Percentiles rank a stretch among this genome's conserved stretches.
phyloP scores from a whole-genome alignment of 768 basidiomycete species.

The Amanita phalloides region DNA sequence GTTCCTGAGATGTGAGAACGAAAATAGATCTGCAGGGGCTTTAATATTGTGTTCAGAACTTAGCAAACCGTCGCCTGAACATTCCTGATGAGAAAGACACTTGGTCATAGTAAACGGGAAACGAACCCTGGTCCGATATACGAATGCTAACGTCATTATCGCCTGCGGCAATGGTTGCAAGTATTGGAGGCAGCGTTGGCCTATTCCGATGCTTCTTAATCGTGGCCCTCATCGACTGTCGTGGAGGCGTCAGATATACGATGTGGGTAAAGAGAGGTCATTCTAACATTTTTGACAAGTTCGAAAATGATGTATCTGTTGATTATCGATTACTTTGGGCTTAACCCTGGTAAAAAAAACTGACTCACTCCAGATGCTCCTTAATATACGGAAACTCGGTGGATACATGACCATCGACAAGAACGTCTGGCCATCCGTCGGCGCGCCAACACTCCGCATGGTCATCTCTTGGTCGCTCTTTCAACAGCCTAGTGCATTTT shows the following conservation, averaged over 20 bases:
- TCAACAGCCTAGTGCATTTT: constrained; percentile 51
- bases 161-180: constrained; percentile 66
- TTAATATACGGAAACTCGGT: constrained; percentile 74
- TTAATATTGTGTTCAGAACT: constrained; percentile 36
- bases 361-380: constrained; percentile 72
- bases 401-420: constrained; percentile 62
- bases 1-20: constrained; percentile 81
- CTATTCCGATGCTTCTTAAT: constrained; percentile 34
- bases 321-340: not conserved
- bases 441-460: constrained; percentile 14
- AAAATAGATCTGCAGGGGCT: constrained; percentile 71
- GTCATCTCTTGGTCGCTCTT: constrained; percentile 32
- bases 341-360: not conserved
- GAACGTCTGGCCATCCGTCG: constrained; percentile 48
- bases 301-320: constrained; percentile 79
- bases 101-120: not conserved
- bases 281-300: constrained; percentile 73
- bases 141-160: constrained; percentile 68
- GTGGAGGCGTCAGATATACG: constrained; percentile 1
- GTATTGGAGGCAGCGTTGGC: constrained; percentile 45
- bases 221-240: constrained; percentile 66
- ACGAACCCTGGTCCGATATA: constrained; percentile 80
- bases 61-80: constrained; percentile 61
- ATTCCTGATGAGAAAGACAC: constrained; percentile 6
- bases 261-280: constrained; percentile 1